These are phyloP conservation scores for Arthroderma sp. DNA, from an alignment of 2,329 filamentous ascomycete genomes.

Conservation along the genomic window DNA sequence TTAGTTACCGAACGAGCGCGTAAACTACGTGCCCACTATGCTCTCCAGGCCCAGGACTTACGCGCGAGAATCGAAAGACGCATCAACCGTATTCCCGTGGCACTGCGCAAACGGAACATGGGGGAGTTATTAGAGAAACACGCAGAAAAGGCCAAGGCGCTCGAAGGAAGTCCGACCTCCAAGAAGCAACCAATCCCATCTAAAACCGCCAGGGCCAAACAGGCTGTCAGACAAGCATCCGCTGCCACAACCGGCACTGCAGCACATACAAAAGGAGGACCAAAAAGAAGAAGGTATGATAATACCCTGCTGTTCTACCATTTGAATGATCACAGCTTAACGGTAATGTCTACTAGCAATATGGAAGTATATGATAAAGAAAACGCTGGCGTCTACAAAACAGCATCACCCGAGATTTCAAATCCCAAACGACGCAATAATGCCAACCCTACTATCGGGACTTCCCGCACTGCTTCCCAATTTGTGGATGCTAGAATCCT, in stretches of 20 bases:
- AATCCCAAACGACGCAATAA: conserved; percentile 57
- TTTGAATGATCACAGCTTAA: conserved; percentile 2
- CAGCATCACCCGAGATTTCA: conserved; percentile 37
- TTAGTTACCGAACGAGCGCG: conserved; percentile 76
- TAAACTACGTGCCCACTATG: conserved; percentile 78
- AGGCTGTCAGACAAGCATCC: conserved; percentile 19
- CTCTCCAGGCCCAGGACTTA: conserved; percentile 72
- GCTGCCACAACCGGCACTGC: conserved; percentile 15
- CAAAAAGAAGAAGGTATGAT: conserved; percentile 8
- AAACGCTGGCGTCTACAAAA: conserved; percentile 40
- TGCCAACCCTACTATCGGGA: conserved; percentile 23
- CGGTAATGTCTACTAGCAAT: conserved; percentile 40
- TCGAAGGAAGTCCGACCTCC: conserved; percentile 35
- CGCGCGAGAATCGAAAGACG: conserved; percentile 80
- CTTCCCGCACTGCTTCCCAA: conserved; percentile 30
- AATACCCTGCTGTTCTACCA: neutral
- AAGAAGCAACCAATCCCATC: conserved; percentile 20
- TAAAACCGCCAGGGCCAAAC: conserved; percentile 18
- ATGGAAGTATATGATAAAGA: conserved; percentile 60
- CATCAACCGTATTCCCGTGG: conserved; percentile 77
- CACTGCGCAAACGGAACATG: conserved; percentile 68
- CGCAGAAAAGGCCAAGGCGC: conserved; percentile 17
- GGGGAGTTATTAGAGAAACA: conserved; percentile 57
- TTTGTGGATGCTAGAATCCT: conserved; percentile 48
- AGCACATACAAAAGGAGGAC: conserved; percentile 13